phyloP scores from a whole-genome alignment of 2,329 filamentous ascomycete genomes.

The Aspergillus flavus region DNA sequence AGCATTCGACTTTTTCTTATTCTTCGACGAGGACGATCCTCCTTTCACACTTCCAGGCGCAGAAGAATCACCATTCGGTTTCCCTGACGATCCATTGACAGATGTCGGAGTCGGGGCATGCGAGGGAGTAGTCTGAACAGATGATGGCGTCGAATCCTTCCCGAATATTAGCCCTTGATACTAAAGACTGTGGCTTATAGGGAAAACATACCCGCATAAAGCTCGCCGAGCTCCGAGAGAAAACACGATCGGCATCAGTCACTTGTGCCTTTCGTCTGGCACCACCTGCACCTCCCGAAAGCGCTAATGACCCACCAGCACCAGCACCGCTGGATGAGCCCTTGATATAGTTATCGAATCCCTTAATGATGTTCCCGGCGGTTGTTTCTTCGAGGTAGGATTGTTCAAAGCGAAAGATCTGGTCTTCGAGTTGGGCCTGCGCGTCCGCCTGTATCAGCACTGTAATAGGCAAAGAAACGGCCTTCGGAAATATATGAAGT shows the following conservation, averaged over 20 bases:
- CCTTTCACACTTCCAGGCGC: conserved; percentile 36
- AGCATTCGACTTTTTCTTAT: conserved; percentile 42
- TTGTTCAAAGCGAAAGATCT: conserved; percentile 80
- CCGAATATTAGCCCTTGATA: neutral
- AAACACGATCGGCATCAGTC: conserved; percentile 50
- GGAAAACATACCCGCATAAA: conserved; percentile 45
- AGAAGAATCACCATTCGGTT: conserved; percentile 28
- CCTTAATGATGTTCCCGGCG: conserved; percentile 92
- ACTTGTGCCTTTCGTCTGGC: conserved; percentile 49
- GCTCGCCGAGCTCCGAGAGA: conserved; percentile 52
- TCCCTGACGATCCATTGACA: conserved; percentile 32
- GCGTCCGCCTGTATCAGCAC: conserved; percentile 12
- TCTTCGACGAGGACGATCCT: conserved; percentile 37
- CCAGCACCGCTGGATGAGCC: conserved; percentile 63
- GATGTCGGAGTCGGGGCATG: conserved; percentile 50
- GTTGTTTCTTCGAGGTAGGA: conserved; percentile 87
- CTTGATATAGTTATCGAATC: conserved; percentile 98
- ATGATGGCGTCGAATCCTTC: conserved; percentile 48
- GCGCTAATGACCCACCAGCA: conserved; percentile 34
- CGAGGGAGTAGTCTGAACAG: conserved; percentile 50
- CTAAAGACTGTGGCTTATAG: neutral
- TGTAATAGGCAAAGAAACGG: neutral
- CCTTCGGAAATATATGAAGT: too few relatives aligned
- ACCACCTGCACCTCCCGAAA: conserved; percentile 26
- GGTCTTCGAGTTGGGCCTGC: conserved; percentile 70